Evolutionary conservation across 2,329 filamentous ascomycete species (phyloP).

Genomic region (Alternaria atra): DNA sequence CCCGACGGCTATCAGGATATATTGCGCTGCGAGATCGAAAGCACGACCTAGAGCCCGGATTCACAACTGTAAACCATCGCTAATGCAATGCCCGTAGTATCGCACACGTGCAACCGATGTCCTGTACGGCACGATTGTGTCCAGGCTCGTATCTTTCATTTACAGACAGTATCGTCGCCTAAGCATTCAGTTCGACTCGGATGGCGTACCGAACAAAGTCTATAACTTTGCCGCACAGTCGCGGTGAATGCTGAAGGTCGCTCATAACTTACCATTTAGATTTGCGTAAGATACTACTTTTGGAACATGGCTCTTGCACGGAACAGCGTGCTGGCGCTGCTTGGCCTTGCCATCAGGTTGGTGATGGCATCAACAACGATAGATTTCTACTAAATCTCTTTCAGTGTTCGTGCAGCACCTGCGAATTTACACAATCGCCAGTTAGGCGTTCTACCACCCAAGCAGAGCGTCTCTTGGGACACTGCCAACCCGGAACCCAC

Average conservation of each 20-base stretch:
- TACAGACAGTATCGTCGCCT: constrained; percentile 35
- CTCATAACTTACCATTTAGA: constrained; percentile 7
- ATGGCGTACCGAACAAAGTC: constrained; percentile 24
- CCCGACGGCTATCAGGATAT: constrained; percentile 28
- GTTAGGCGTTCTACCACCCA: constrained; percentile 25
- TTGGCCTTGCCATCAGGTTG: constrained; percentile 39
- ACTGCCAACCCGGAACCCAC: constrained; percentile 20
- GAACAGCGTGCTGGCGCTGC: constrained; percentile 35
- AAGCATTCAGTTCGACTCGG: constrained; percentile 23
- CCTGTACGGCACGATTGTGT: constrained; percentile 26
- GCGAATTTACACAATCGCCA: constrained; percentile 28
- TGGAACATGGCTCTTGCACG: constrained; percentile 37
- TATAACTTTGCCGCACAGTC: constrained; percentile 36
- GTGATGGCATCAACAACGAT: constrained; percentile 3
- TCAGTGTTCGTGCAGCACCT: constrained; percentile 33
- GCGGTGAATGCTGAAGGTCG: constrained; percentile 15
- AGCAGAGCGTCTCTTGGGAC: constrained; percentile 31
- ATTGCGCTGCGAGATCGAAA: constrained; percentile 30
- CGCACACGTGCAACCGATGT: constrained; percentile 30
- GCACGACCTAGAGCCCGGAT: constrained; percentile 40
- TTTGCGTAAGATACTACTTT: constrained; percentile 1
- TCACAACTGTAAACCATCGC: constrained; percentile 24
- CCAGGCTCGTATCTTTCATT: constrained; percentile 46
- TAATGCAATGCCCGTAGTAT: constrained; percentile 29
- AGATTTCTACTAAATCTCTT: constrained; percentile 9